Percentiles rank a stretch among this genome's conserved stretches.
Conservation (phyloP, 2,329 filamentous ascomycete genomes). For the Phialophora macrospora region DNA sequence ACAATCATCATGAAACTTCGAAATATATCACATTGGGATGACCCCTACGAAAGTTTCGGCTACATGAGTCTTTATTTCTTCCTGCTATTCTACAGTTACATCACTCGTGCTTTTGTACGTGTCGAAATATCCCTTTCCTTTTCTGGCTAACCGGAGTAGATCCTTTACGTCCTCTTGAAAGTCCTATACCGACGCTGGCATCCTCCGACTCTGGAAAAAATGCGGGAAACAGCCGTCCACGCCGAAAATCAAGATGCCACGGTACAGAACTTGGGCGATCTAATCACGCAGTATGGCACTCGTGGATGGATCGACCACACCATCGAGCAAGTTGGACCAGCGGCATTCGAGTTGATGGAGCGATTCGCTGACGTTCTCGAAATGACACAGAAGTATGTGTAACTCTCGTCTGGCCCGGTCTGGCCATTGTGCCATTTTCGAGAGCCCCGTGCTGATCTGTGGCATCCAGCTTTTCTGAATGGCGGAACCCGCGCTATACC, state of each 20-base stretch:
- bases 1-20: conserved; percentile 24
- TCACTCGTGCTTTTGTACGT: conserved; percentile 22
- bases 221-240: conserved; percentile 9
- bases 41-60: conserved; percentile 17
- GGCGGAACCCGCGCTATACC: conserved; percentile 26
- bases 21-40: conserved; percentile 23
- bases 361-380: conserved; percentile 25
- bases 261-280: conserved; percentile 16
- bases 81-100: conserved; percentile 21
- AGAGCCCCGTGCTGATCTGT: neutral
- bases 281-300: conserved; percentile 25
- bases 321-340: conserved; percentile 22
- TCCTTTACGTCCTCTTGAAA: conserved; percentile 22
- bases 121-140: neutral
- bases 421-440: neutral
- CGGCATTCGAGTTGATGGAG: conserved; percentile 12
- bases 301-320: conserved; percentile 23
- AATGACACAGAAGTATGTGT: conserved; percentile 23
- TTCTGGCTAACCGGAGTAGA: conserved; percentile 11
- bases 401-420: neutral
- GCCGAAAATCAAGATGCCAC: conserved; percentile 20
- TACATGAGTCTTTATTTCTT: conserved; percentile 31
- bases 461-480: conserved; percentile 23
- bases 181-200: conserved; percentile 20
- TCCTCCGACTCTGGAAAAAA: conserved; percentile 9